phyloP scores from a whole-genome alignment of 78 protist genomes.

The Emiliania huxleyi region DNA sequence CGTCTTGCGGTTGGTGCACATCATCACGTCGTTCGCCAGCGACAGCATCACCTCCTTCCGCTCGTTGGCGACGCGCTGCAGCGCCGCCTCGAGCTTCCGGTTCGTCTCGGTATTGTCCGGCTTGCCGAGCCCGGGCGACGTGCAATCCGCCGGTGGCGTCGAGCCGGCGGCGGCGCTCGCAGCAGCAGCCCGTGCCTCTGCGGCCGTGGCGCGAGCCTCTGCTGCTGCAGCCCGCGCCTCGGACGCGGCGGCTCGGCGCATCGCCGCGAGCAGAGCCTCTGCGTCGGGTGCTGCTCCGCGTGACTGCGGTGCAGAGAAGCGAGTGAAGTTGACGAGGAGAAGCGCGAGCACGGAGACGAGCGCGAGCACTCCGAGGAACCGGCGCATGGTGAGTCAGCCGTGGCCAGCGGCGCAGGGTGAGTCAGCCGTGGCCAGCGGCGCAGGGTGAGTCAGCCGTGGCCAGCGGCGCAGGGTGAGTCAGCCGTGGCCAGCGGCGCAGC shows the following conservation, averaged over 20 bases:
- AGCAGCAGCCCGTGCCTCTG: background rate
- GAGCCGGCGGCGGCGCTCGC: background rate
- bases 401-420: too few relatives aligned
- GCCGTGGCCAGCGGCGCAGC: too few relatives aligned
- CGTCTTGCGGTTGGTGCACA: background rate
- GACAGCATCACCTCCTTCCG: background rate
- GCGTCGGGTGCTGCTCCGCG: too few relatives aligned
- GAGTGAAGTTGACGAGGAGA: too few relatives aligned
- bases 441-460: too few relatives aligned
- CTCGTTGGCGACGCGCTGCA: background rate
- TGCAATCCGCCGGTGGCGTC: background rate
- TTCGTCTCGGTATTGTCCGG: background rate
- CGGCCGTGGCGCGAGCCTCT: background rate
- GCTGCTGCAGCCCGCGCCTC: background rate
- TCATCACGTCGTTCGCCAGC: conserved; percentile 15
- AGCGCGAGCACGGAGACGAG: too few relatives aligned
- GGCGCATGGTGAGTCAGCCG: too few relatives aligned
- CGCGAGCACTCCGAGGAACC: too few relatives aligned
- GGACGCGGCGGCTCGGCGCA: background rate
- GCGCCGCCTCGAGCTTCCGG: background rate
- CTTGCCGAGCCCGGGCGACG: background rate
- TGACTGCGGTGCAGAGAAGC: too few relatives aligned
- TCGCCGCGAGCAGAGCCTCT: background rate
- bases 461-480: too few relatives aligned
- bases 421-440: too few relatives aligned